A percentile compares a stretch with the other conserved stretches of the same genome.
Conservation (phyloP, 2,329 filamentous ascomycete genomes). For the Sporothrix inflata region DNA sequence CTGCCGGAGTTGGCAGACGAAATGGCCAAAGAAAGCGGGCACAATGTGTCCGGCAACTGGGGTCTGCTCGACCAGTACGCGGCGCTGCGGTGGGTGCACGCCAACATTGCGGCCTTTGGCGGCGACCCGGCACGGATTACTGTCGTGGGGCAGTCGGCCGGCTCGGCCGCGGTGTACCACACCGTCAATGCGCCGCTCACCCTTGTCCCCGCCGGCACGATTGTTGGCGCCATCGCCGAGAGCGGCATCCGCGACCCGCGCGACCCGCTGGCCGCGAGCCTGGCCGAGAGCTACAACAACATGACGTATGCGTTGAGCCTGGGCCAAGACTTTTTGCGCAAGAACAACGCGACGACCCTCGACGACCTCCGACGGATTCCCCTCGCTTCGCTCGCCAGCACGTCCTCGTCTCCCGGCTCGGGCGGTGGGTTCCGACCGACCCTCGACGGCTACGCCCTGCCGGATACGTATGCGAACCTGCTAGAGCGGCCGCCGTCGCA, state of each 20-base stretch:
- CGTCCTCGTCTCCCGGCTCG: not conserved
- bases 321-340: not conserved
- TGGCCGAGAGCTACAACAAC: slow-evolving; percentile 18
- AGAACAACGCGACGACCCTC: not conserved
- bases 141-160: slow-evolving; percentile 34
- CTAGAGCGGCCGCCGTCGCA: not conserved
- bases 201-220: not conserved
- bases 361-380: not conserved
- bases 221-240: not conserved
- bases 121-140: slow-evolving; percentile 33
- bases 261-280: not conserved
- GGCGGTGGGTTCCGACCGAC: not conserved
- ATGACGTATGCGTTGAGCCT: not conserved
- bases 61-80: slow-evolving; percentile 54
- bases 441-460: not conserved
- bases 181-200: not conserved
- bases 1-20: slow-evolving; percentile 49
- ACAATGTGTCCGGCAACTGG: slow-evolving; percentile 54
- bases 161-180: slow-evolving; percentile 22
- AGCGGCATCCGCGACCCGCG: slow-evolving; percentile 13
- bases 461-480: not conserved
- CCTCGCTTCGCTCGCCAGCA: not conserved
- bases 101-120: slow-evolving; percentile 34
- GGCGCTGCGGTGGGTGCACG: slow-evolving; percentile 33
- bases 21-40: slow-evolving; percentile 48